These are phyloP conservation scores for Phytopythium mirpurense DNA, from an alignment of 352 stramenopile genomes.

Conservation along the genomic window DNA sequence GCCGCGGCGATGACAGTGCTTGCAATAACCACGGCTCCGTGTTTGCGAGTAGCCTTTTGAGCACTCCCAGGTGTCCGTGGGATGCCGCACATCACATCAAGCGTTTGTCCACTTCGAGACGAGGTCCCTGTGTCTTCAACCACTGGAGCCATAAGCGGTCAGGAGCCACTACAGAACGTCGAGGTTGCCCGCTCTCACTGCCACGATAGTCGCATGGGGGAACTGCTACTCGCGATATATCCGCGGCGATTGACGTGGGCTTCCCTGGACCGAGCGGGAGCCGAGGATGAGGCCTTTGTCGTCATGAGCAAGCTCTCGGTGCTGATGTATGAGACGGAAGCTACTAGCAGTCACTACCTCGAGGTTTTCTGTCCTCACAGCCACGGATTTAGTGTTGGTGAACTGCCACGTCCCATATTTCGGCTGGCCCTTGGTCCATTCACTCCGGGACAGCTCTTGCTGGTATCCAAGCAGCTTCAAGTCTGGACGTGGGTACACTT, in stretches of 20 bases:
- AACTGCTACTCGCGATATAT: too few species aligned
- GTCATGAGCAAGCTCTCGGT: too few species aligned
- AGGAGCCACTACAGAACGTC: slow-evolving; percentile 19
- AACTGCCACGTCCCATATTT: slow-evolving; percentile 5
- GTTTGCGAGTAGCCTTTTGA: slow-evolving; percentile 10
- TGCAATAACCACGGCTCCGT: not conserved
- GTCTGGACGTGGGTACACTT: too few species aligned
- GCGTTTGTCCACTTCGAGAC: too few species aligned
- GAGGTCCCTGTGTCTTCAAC: too few species aligned
- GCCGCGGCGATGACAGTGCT: slow-evolving; percentile 6
- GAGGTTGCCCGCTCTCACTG: slow-evolving; percentile 15
- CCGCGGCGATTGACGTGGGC: too few species aligned
- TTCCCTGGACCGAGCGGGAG: too few species aligned
- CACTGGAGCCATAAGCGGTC: slow-evolving; percentile 12
- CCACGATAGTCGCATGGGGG: too few species aligned
- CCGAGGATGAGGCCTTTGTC: too few species aligned
- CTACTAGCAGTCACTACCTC: too few species aligned
- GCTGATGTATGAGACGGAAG: too few species aligned
- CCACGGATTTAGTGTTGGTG: not conserved
- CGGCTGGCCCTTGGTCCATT: slow-evolving; percentile 2
- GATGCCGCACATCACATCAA: slow-evolving; percentile 7
- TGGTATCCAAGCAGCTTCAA: slow-evolving; percentile 11
- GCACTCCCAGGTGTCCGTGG: slow-evolving; percentile 6
- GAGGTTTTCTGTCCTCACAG: too few species aligned
- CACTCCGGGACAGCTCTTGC: not conserved